Base-by-base conservation (phyloP, 1,284 basidiomycete species). In the Mrakiaceae sp. region DNA sequence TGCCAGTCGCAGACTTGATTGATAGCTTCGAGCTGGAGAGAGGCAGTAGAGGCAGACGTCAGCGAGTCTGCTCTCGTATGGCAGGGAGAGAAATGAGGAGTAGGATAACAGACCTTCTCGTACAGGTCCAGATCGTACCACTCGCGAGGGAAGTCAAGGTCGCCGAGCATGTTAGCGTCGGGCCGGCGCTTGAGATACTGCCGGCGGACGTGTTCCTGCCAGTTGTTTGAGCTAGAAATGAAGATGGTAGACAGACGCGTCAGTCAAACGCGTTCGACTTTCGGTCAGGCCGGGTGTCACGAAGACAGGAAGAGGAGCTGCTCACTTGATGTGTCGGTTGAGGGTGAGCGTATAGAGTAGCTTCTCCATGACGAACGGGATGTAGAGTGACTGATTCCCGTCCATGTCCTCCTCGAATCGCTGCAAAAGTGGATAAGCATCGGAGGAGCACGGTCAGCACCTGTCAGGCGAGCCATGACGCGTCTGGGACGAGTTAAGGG, bases 1-100 rank as follows among this genome's bases (percentile, higher is more conserved):
- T 81, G 81, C 80, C 81, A 81, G 68, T 82, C 81, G 71, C 79
- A 81, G 44, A 64, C 56, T 56, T 77, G 73, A 71, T 78, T 74
- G 11, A 80, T 69, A 1, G 75, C 74, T 53, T 74, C 70, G 8
- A 79, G 73, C 76, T 78, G 61, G 12, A 16, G 0, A 40, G 0
- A 39, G 27, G 8, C 16, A 14, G 14, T 16, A 46, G 16, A 5
- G 40, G n/a, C 44, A 12, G 5, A 5, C 27, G 27, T 27, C 27
- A 27, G 27, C 27, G 27, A 27, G 27, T 27, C 27, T 27, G 27
- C 27, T 27, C 27, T 27, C 27, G 27, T 27, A 27, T 27, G 27
- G 27, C 27, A 27, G 27, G 2, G 11, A 46, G 12, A 16, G 16
- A n/a, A 54, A 40, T 16, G 10, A 53, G 27, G 9, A 5, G 8